Evolutionary conservation across 805 yeast genomes (phyloP), one percentile per base, ranked within the genome.

Genomic region (Candida lessepsii): DNA sequence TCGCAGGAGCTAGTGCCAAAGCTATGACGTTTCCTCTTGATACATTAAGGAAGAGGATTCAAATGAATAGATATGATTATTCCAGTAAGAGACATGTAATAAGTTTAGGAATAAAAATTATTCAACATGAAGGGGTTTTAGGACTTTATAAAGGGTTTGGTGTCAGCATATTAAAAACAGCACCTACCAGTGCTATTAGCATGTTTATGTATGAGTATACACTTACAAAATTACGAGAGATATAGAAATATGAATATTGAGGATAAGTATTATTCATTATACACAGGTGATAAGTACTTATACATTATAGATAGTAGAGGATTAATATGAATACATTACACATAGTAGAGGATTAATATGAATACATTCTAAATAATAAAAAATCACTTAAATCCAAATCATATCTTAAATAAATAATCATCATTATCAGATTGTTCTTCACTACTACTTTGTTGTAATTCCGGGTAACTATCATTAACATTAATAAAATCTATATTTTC

Each of bases 21-120:
- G 75, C 80, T 0, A 48, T 79, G 0, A 81, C 87, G 0, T 93
- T 87, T 60, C 99, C 99, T 0, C 57, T 93, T 31, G 99, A 93
- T 58, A 78, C 95, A 0, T 57, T 90, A 2, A 70, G 96, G 16
- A 80, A 88, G 53, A 67, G 96, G 27, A 61, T 84, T 31, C 97
- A 91, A 57, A 78, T 90, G 62, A 45, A 41, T 29, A 33, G 24
- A 19, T 21, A 10, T 24, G 40, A 31, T 9, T 16, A 20, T 11
- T 21, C 33, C 3, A 14, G 19, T 15, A 20, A 29, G 17, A 39
- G 29, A 25, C 21, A 29, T 16, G 15, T 24, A 2, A 6, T 39
- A 3, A 19, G 45, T 25, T 42, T 56, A 31, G 50, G 52, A 35
- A 23, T 39, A 20, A 35, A 49, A 44, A 75, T 88, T 25, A 42